These are phyloP conservation scores for Kalmusia sp. DNA, from an alignment of 2,329 filamentous ascomycete genomes.

Conservation along the genomic window DNA sequence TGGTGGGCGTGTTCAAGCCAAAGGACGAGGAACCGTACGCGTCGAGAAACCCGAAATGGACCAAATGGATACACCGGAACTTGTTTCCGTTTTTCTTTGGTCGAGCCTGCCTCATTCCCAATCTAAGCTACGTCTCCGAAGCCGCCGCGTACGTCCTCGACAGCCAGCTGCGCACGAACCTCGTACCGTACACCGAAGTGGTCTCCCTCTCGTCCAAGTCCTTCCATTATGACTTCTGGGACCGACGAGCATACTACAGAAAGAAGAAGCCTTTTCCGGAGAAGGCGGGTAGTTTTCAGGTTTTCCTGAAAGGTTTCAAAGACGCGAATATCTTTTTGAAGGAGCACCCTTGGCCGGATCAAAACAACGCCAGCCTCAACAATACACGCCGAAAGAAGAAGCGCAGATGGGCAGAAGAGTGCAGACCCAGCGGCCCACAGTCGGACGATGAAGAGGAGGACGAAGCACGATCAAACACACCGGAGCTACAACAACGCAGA, in stretches of 20 bases:
- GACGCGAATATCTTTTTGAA: constrained; percentile 95
- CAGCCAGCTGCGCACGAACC: constrained; percentile 83
- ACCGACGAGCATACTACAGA: constrained; percentile 84
- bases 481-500: constrained; percentile 46
- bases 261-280: constrained; percentile 86
- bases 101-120: constrained; percentile 92
- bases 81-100: constrained; percentile 98
- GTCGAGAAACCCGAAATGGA: constrained; percentile 97
- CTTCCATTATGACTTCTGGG: constrained; percentile 98
- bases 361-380: constrained; percentile 72
- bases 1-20: constrained; percentile 97
- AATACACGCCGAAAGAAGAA: constrained; percentile 72
- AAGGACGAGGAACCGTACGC: constrained; percentile 99
- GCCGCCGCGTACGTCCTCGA: constrained; percentile 96
- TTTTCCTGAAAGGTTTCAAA: constrained; percentile 96
- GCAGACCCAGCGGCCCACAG: constrained; percentile 70
- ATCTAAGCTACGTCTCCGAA: constrained; percentile 96
- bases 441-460: constrained; percentile 67
- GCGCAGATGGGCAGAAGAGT: constrained; percentile 77
- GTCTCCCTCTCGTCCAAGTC: constrained; percentile 94
- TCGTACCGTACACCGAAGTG: constrained; percentile 96
- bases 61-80: constrained; percentile 99
- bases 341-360: constrained; percentile 96
- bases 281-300: constrained; percentile 95
- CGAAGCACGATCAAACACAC: constrained; percentile 47